Evolutionary conservation across 1,284 basidiomycete species (phyloP).

Genomic region (Cryptococcus maquisensis): DNA sequence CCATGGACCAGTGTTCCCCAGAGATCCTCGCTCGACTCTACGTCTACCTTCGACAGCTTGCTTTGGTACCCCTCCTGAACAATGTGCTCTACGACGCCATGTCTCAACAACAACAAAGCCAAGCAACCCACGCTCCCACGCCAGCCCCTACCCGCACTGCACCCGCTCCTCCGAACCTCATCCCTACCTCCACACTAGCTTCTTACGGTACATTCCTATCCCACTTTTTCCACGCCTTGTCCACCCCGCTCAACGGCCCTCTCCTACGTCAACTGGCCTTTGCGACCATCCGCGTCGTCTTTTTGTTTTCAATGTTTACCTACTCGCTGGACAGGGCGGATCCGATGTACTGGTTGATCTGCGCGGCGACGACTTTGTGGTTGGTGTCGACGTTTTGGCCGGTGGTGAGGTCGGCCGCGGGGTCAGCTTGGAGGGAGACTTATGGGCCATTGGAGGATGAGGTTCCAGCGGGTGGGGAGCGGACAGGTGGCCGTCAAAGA

Average conservation of each 20-base stretch:
- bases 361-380: no score
- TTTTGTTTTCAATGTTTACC: conserved; percentile 42
- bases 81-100: conserved; percentile 8
- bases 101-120: background rate
- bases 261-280: conserved; percentile 30
- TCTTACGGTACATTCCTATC: conserved; percentile 2
- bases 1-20: conserved; percentile 21
- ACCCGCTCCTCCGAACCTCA: background rate
- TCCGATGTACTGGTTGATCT: conserved; percentile 32
- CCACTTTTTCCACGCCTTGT: conserved; percentile 11
- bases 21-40: conserved; percentile 33
- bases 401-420: background rate
- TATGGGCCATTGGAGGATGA: background rate
- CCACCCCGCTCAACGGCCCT: conserved; percentile 17
- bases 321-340: conserved; percentile 35
- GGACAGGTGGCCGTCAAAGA: background rate
- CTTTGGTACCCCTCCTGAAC: conserved; percentile 30
- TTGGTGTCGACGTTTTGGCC: no score
- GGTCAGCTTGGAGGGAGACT: background rate
- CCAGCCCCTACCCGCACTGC: conserved; percentile 1
- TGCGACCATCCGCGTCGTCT: conserved; percentile 25
- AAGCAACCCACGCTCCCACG: conserved; percentile 5
- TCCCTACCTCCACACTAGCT: background rate
- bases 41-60: conserved; percentile 35
- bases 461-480: background rate